Evolutionary conservation across 2,329 filamentous ascomycete genomes (phyloP).

Genomic region (Amauroascus verrucosus): DNA sequence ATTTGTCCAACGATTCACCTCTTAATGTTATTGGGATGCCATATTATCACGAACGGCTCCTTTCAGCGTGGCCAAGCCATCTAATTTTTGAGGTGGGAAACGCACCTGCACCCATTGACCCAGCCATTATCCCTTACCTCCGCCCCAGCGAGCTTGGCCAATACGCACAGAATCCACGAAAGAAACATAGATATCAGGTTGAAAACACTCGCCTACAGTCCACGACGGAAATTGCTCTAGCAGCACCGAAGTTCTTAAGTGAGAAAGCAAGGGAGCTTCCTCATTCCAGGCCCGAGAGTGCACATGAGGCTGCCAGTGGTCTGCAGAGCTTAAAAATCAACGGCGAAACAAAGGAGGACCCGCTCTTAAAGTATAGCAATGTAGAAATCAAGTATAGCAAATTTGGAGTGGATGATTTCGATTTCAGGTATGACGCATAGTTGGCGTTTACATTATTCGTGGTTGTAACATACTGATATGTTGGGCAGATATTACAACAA

Average conservation of each 20-base stretch:
- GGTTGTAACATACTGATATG: conserved; percentile 14
- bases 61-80: conserved; percentile 83
- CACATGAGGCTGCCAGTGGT: conserved; percentile 51
- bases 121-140: conserved; percentile 56
- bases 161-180: conserved; percentile 66
- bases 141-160: conserved; percentile 62
- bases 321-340: conserved; percentile 61
- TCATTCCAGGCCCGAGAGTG: conserved; percentile 31
- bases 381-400: conserved; percentile 99
- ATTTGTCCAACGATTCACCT: conserved; percentile 66
- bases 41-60: conserved; percentile 76
- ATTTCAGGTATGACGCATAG: conserved; percentile 69
- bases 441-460: neutral
- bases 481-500: conserved; percentile 75
- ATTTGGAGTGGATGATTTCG: conserved; percentile 98
- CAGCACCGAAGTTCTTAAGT: conserved; percentile 83
- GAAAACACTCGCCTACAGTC: conserved; percentile 61
- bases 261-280: conserved; percentile 67
- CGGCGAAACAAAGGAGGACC: conserved; percentile 63
- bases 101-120: conserved; percentile 65
- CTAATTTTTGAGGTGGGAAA: conserved; percentile 76
- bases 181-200: conserved; percentile 67
- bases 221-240: conserved; percentile 51
- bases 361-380: conserved; percentile 79
- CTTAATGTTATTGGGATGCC: conserved; percentile 82